These are phyloP conservation scores for Chaetomium cochliodes DNA, from an alignment of 495 filamentous ascomycete species.

Conservation along the genomic window DNA sequence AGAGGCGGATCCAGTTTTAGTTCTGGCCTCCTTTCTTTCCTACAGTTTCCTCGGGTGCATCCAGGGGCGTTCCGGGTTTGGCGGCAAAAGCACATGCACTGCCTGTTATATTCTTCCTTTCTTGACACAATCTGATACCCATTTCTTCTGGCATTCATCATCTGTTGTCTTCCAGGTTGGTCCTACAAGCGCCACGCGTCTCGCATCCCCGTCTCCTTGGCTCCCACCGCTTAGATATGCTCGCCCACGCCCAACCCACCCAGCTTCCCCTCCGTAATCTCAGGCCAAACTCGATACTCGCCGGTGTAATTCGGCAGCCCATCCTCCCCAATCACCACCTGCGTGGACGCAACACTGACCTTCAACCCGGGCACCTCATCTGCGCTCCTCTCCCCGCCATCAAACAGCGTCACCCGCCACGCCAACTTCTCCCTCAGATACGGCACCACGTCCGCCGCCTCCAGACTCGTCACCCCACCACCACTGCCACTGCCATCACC, in stretches of 20 bases:
- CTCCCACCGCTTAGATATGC: constrained; percentile 54
- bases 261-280: constrained; percentile 40
- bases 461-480: constrained; percentile 27
- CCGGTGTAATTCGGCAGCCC: constrained; percentile 38
- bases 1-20: constrained; percentile 60
- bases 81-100: constrained; percentile 18
- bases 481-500: constrained; percentile 33
- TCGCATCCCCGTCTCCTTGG: neutral
- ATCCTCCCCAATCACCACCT: constrained; percentile 36
- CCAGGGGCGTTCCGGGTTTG: constrained; percentile 24
- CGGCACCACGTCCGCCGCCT: constrained; percentile 39
- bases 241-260: constrained; percentile 72
- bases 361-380: constrained; percentile 36
- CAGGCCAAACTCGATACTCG: constrained; percentile 35
- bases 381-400: constrained; percentile 34
- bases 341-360: constrained; percentile 40
- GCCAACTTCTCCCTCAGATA: constrained; percentile 36
- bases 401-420: constrained; percentile 40
- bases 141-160: constrained; percentile 5
- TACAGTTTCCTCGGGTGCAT: constrained; percentile 12
- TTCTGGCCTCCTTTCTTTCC: constrained; percentile 4
- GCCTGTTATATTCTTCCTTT: constrained; percentile 1
- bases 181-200: too few relatives aligned
- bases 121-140: constrained; percentile 29
- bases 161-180: neutral